phyloP scores from a whole-genome alignment of 495 filamentous ascomycete genomes.

The Xylaria acuta region DNA sequence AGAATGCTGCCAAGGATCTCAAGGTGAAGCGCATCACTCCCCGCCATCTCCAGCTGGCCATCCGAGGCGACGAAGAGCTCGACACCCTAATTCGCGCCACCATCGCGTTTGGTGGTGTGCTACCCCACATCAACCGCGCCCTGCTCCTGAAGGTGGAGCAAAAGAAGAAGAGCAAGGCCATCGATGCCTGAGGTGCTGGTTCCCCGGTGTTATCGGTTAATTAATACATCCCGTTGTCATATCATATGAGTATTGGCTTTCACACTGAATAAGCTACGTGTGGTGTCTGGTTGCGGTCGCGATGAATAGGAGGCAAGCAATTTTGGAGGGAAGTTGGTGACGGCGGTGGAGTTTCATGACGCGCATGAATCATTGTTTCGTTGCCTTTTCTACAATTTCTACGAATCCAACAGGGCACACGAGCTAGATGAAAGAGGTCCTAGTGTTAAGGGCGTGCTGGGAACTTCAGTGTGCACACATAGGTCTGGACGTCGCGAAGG shows the following conservation, averaged over 20 bases:
- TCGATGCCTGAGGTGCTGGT: slow-evolving; percentile 54
- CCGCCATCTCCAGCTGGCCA: slow-evolving; percentile 96
- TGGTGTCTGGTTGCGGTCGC: slow-evolving; percentile 8
- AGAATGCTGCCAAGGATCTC: slow-evolving; percentile 97
- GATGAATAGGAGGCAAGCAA: slow-evolving; percentile 14
- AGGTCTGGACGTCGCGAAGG: slow-evolving; percentile 3
- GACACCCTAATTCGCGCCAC: slow-evolving; percentile 97
- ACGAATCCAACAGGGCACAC: not conserved
- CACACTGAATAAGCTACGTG: slow-evolving; percentile 5
- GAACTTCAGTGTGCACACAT: slow-evolving; percentile 2
- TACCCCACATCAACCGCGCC: slow-evolving; percentile 98
- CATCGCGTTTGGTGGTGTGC: slow-evolving; percentile 96
- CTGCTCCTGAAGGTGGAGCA: slow-evolving; percentile 98
- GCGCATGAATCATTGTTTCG: slow-evolving; percentile 14
- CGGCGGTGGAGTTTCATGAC: slow-evolving; percentile 16
- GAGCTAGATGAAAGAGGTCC: not conserved
- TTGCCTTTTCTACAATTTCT: slow-evolving; percentile 16
- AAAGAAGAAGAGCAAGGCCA: slow-evolving; percentile 92
- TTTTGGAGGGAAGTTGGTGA: not conserved
- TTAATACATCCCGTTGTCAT: slow-evolving; percentile 21
- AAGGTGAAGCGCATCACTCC: slow-evolving; percentile 99
- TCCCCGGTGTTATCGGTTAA: slow-evolving; percentile 17
- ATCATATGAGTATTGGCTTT: slow-evolving; percentile 19
- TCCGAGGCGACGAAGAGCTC: slow-evolving; percentile 97
- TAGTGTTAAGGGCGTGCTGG: not conserved